Evolutionary conservation across 2,329 filamentous ascomycete genomes (phyloP), one percentile per base, ranked within the genome.

Genomic region (Paecilomyces variotii): DNA sequence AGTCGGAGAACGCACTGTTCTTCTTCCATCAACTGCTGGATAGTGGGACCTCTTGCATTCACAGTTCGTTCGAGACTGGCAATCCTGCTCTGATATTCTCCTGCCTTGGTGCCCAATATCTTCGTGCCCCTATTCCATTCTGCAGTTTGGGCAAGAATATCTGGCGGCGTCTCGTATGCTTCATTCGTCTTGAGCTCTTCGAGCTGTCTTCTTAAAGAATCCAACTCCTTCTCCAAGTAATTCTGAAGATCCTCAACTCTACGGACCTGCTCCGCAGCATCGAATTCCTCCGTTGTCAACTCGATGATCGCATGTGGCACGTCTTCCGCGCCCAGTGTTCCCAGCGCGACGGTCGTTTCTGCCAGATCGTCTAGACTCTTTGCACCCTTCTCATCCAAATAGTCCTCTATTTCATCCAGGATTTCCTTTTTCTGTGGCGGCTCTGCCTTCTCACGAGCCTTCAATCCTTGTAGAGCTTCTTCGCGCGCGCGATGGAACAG

Each of bases 91-190:
- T 78, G 76, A 59, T 89, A 83, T 67, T 94, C 90, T 14, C 84
- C 83, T 1, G 92, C 77, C 64, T 87, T 87, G 2, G 84, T 76
- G 12, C 80, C 76, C 39, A 90, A 77, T n/a, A 83, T 75, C 69
- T 90, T 91, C 54, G 87, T 83, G 58, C 81, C 85, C 57, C 89
- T 85, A 63, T 87, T 85, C 74, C 88, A 84, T 55, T 94, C 87
- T 3, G 87, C 79, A n/a, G 91, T 93, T 63, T 87, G 82, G 63
- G 85, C 84, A 10, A 84, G 82, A 2, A 92, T 75, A 61, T 85
- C 78, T 0, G 83, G 68, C 0, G 84, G 74, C 0, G 83, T 81
- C 14, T 82, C 79, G 65, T 84, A 87, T 56, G 67, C 66, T 27
- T 66, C 60, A 52, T 76, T 62, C 11, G 68, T 67, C 35, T 64